phyloP scores from a whole-genome alignment of 2,329 filamentous ascomycete species.

The Whalleya microplaca region DNA sequence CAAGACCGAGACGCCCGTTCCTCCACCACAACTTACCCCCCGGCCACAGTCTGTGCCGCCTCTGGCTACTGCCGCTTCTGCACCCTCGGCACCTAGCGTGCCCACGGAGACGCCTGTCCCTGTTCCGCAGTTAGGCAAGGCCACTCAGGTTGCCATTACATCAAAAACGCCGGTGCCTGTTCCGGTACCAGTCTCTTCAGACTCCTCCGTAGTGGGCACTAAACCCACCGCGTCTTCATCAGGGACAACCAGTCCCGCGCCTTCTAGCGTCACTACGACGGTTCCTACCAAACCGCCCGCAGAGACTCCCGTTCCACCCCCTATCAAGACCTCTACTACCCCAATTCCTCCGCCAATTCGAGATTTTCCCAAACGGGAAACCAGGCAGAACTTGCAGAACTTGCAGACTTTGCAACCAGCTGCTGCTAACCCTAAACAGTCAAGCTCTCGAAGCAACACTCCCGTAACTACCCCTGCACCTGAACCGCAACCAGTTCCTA shows the following conservation, averaged over 20 bases:
- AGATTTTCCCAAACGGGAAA: constrained; percentile 48
- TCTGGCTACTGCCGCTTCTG: constrained; percentile 16
- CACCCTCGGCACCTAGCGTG: constrained; percentile 9
- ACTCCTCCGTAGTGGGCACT: constrained; percentile 32
- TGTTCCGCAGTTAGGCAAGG: constrained; percentile 36
- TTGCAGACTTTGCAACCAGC: constrained; percentile 24
- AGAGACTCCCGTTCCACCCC: constrained; percentile 47
- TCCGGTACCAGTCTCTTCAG: constrained; percentile 33
- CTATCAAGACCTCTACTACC: constrained; percentile 40
- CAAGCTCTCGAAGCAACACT: constrained; percentile 34
- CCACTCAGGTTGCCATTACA: constrained; percentile 26
- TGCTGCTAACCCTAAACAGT: constrained; percentile 35
- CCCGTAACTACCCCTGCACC: constrained; percentile 41
- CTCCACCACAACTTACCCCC: constrained; percentile 45
- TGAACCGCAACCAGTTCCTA: constrained; percentile 39
- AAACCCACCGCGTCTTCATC: constrained; percentile 32
- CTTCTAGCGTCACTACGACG: constrained; percentile 42
- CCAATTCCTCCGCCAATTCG: constrained; percentile 42
- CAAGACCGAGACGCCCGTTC: constrained; percentile 62
- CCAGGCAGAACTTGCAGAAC: constrained; percentile 49
- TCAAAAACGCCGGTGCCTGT: constrained; percentile 41
- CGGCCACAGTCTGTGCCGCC: constrained; percentile 39
- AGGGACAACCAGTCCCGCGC: constrained; percentile 34
- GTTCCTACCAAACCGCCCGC: constrained; percentile 42
- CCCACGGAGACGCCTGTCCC: constrained; percentile 38